phyloP scores from a whole-genome alignment of 179 eudicot species.

The Amaranthus tricolor region DNA sequence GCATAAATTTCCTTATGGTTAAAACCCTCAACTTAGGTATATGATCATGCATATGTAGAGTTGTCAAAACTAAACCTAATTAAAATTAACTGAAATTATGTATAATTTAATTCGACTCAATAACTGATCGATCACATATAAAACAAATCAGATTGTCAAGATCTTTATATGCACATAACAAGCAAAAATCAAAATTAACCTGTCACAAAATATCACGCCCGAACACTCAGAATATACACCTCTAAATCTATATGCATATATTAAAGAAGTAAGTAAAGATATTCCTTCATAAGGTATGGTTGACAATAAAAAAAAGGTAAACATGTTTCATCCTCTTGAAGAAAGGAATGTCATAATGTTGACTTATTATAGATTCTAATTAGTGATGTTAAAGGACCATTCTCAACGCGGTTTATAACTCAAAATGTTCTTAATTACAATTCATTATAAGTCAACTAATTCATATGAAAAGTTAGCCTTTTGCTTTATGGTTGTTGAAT shows the following conservation, averaged over 20 bases:
- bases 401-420: not conserved
- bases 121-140: too few species aligned
- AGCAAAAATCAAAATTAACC: too few species aligned
- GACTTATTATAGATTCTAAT: constrained; percentile 27
- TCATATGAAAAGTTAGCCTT: constrained; percentile 12
- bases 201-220: too few species aligned
- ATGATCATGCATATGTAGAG: constrained; percentile 4
- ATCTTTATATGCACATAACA: too few species aligned
- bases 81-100: too few species aligned
- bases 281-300: constrained; percentile 13
- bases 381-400: constrained; percentile 23
- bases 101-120: too few species aligned
- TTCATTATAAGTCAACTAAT: constrained; percentile 25
- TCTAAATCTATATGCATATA: constrained; percentile 1
- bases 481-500: not conserved
- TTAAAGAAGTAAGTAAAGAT: not conserved
- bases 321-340: constrained; percentile 7
- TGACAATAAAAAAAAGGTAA: constrained; percentile 20
- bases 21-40: constrained; percentile 14
- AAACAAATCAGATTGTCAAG: too few species aligned
- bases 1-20: constrained; percentile 11
- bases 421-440: not conserved
- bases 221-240: too few species aligned
- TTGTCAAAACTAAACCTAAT: too few species aligned
- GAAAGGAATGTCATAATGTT: constrained; percentile 27